Evolutionary conservation across 106 monocot genomes (phyloP).

Genomic region (Iris macrosiphon): DNA sequence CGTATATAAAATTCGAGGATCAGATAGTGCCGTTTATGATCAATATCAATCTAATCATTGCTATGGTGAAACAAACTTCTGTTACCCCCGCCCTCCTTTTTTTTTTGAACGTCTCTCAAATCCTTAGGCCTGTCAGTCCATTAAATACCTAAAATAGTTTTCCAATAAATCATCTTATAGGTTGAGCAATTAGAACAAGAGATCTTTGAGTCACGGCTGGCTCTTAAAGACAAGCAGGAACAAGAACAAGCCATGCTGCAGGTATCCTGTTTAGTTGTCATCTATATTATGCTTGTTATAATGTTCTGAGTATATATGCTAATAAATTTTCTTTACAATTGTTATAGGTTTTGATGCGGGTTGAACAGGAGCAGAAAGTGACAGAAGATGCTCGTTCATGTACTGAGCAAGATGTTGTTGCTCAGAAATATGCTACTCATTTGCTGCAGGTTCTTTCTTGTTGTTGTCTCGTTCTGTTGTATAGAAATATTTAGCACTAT

Average conservation of each 20-base stretch:
- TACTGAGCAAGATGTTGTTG: constrained; percentile 79
- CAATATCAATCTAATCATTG: no score
- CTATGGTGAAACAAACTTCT: no score
- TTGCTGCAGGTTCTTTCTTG: constrained; percentile 57
- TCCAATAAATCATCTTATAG: constrained; percentile 24
- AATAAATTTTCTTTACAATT: background rate
- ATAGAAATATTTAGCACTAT: no score
- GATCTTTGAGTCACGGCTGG: constrained; percentile 47
- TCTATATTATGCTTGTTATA: background rate
- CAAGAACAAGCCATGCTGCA: constrained; percentile 90
- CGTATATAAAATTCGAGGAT: background rate
- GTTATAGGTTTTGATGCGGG: constrained; percentile 73
- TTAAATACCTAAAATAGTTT: background rate
- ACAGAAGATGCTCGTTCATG: constrained; percentile 82
- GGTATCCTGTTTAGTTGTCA: constrained; percentile 17
- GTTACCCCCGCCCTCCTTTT: no score
- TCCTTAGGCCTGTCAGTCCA: background rate
- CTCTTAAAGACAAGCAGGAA: constrained; percentile 79
- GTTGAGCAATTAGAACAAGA: constrained; percentile 82
- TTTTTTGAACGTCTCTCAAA: background rate
- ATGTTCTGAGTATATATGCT: background rate
- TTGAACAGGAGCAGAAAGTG: constrained; percentile 89
- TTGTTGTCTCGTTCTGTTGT: background rate
- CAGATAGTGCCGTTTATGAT: background rate
- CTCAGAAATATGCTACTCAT: constrained; percentile 63